phyloP scores from a whole-genome alignment of 2,329 filamentous ascomycete genomes.

The Ophiosphaerella korrae region DNA sequence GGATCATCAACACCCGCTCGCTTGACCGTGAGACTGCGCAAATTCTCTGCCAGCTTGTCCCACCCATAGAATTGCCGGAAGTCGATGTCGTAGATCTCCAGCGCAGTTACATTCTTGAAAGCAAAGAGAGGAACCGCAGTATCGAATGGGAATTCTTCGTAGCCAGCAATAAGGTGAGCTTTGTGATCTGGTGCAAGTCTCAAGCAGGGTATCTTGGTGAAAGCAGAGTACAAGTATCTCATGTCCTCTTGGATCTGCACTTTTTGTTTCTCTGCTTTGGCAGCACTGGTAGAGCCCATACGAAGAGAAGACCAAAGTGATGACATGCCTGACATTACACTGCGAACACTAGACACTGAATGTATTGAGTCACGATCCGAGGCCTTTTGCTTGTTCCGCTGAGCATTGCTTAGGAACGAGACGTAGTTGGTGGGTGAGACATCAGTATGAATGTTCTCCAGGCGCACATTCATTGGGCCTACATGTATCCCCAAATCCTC shows the following conservation, averaged over 20 bases:
- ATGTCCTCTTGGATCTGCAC: conserved; percentile 82
- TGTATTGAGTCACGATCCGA: conserved; percentile 90
- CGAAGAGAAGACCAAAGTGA: conserved; percentile 89
- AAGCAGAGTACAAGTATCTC: conserved; percentile 96
- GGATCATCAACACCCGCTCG: conserved; percentile 88
- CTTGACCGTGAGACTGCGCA: conserved; percentile 87
- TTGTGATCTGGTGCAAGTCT: conserved; percentile 91
- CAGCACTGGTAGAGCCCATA: conserved; percentile 77
- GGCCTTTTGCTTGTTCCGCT: conserved; percentile 76
- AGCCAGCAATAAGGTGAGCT: conserved; percentile 85
- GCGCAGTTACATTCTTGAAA: conserved; percentile 93
- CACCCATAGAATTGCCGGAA: conserved; percentile 97
- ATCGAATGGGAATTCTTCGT: conserved; percentile 97
- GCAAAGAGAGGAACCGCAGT: conserved; percentile 94
- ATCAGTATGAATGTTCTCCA: conserved; percentile 92
- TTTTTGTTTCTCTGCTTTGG: conserved; percentile 89
- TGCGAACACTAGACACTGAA: conserved; percentile 94
- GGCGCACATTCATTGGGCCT: conserved; percentile 91
- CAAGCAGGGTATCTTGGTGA: conserved; percentile 95
- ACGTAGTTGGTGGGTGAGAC: conserved; percentile 90
- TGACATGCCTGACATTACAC: conserved; percentile 97
- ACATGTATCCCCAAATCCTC: conserved; percentile 90
- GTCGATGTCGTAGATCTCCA: conserved; percentile 95
- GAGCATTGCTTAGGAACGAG: conserved; percentile 86
- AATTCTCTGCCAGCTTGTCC: conserved; percentile 90